phyloP scores from a whole-genome alignment of 345 rosid species.

The Erodium maritimum region DNA sequence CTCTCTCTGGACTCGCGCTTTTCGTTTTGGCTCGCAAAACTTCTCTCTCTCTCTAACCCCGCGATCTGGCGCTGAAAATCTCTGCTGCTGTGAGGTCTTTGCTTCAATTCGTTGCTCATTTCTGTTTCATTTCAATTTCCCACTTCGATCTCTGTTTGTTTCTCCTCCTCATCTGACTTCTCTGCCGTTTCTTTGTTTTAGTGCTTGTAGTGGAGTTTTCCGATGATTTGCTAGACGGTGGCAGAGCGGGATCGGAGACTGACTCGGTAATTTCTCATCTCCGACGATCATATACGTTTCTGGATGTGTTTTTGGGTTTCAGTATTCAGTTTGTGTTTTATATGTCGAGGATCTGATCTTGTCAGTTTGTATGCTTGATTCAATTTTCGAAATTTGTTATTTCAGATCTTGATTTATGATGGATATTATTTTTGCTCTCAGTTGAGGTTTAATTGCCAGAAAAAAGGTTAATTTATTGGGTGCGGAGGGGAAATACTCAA shows the following conservation, averaged over 20 bases:
- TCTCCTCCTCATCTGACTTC: neutral
- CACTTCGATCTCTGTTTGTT: neutral
- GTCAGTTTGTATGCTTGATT: no score
- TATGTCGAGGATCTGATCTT: neutral
- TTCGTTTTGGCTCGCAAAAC: neutral
- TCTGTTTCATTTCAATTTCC: neutral
- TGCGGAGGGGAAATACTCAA: neutral
- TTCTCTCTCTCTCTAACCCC: slow-evolving; percentile 7
- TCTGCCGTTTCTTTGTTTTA: neutral
- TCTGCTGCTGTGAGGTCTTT: neutral
- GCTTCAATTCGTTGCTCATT: neutral
- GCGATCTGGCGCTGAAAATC: slow-evolving; percentile 9
- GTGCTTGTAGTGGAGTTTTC: neutral
- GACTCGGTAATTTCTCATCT: neutral
- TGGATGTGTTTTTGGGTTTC: neutral
- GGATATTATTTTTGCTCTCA: neutral
- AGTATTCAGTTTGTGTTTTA: neutral
- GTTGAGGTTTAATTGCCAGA: neutral
- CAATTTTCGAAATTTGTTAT: slow-evolving; percentile 1
- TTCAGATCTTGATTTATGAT: slow-evolving; percentile 14
- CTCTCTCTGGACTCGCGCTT: slow-evolving; percentile 13
- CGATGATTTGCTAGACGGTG: neutral
- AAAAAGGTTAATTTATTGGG: neutral
- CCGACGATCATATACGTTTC: slow-evolving; percentile 10
- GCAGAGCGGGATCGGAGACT: neutral